Base-by-base conservation (phyloP, 768 basidiomycete species). In the Agaricus blazei region DNA sequence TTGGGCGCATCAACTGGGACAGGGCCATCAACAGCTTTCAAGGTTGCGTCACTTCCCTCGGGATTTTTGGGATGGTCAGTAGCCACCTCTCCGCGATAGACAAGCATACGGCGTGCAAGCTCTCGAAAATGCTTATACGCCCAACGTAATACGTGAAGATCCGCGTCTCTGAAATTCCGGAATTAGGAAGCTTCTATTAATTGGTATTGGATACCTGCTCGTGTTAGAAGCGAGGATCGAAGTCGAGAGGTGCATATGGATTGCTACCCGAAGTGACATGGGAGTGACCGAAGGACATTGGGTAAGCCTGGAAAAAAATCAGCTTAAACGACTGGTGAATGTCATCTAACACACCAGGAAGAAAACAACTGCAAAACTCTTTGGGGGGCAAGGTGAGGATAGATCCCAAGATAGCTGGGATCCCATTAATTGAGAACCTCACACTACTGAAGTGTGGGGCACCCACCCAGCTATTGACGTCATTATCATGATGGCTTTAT, bases 91-190 rank as follows among this genome's bases (percentile, higher is more conserved):
- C 79, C 78, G 41, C 72, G 68, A 58, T 71, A 77, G 28, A 60
- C 48, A 4, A 69, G 61, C 77, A 84, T 82, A 14, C 85, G 79
- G 34, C 85, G 76, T 3, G 71, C 68, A 9, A 81, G 58, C 66
- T 87, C 84, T 1, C 84, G 73, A 3, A 63, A 53, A 50, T 73
- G 75, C 59, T 87, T 87, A 64, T 85, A 87, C 0, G 63, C 70
- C 73, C 79, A 80, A 51, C 69, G 69, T 43, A 84, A 58, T 19
- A 75, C 67, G 0, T 64, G 72, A 5, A 86, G 23, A 60, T 82
- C 81, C 7, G 71, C 71, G 2, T 69, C 65, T 12, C 75, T 78
- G 5, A 23, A 54, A 52, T 43, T 46, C 9, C 36, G 12, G 24
- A n/a, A 42, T 41, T 29, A 40, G 26, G 29, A 19, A n/a, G 9